Evolutionary conservation across 192 early-diverging fungal genomes (phyloP), one percentile per base, ranked within the genome.

Genomic region (Cladochytrium replicatum): DNA sequence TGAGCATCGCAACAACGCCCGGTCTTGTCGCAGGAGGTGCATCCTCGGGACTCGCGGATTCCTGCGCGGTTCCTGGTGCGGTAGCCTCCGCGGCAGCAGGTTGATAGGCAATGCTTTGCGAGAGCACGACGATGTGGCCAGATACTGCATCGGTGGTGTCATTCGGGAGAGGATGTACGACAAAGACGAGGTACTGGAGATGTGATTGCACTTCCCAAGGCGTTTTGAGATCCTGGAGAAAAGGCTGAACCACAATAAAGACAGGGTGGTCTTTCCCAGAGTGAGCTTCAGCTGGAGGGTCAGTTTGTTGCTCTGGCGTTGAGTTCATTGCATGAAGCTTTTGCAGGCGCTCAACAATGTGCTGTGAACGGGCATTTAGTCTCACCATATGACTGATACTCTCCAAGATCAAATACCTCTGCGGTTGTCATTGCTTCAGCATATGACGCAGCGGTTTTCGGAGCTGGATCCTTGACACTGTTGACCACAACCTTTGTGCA

Each of bases 191-290:
- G 50, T 57, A 63, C 32, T 64, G 62, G 17, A 56, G 29, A 11
- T 60, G 58, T 6, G 49, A 34, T 7, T 45, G 13, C 1, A 15
- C 30, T 31, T 25, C 30, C 0, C 41, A 31, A 9, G 45, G 51
- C 2, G 58, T 48, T 5, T 43, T 29, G 25, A 67, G 26, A 9
- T 60, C 31, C 3, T 47, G 40, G 9, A 45, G 49, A 38, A 56
- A 56, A 17, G 69, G 69, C 30, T 71, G 69, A 46, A 71, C 55
- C 27, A 63, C 42, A 4, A 71, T 50, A 56, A 58, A 66, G 19
- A 66, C 57, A 52, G 56, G 24, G 6, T 26, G 13, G 3, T 28
- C 13, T 11, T 50, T 27, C 19, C 19, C 19, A n/a, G 52, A 25
- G 25, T 39, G 27, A 7, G 13, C 27, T 7, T 29, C 27, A 26